These are phyloP conservation scores for Phoenix roebelenii DNA, from an alignment of 176 grass and related monocot species.

Conservation along the genomic window DNA sequence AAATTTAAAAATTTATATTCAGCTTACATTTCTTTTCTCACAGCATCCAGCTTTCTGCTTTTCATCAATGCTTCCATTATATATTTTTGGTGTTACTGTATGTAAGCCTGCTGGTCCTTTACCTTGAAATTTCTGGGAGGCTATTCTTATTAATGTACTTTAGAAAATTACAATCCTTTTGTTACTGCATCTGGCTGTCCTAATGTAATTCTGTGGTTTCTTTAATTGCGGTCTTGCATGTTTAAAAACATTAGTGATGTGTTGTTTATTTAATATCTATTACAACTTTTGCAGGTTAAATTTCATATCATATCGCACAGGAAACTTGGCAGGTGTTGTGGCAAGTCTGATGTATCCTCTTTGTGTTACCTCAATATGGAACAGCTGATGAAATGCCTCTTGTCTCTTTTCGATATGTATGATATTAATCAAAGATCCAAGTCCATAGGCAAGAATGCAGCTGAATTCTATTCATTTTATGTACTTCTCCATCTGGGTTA, in stretches of 20 bases:
- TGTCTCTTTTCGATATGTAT: constrained; percentile 73
- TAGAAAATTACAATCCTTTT: too few species aligned
- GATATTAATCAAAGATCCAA: constrained; percentile 28
- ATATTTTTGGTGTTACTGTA: too few species aligned
- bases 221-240: neutral
- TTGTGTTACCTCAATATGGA: constrained; percentile 78
- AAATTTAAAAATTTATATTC: too few species aligned
- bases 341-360: constrained; percentile 54
- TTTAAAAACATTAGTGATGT: neutral
- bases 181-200: too few species aligned
- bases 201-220: too few species aligned
- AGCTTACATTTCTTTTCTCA: too few species aligned
- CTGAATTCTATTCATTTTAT: constrained; percentile 78
- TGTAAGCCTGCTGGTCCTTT: too few species aligned
- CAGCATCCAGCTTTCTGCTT: too few species aligned
- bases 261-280: neutral
- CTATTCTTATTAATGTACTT: too few species aligned
- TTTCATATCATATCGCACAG: constrained; percentile 82
- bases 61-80: too few species aligned
- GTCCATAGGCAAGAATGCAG: constrained; percentile 36
- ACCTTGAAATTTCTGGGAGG: too few species aligned
- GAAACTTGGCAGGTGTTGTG: constrained; percentile 40
- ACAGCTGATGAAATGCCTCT: constrained; percentile 78
- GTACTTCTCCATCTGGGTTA: constrained; percentile 77
- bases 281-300: constrained; percentile 45